Conservation (phyloP, 345 rosid genomes). For the Hypericum perforatum region DNA sequence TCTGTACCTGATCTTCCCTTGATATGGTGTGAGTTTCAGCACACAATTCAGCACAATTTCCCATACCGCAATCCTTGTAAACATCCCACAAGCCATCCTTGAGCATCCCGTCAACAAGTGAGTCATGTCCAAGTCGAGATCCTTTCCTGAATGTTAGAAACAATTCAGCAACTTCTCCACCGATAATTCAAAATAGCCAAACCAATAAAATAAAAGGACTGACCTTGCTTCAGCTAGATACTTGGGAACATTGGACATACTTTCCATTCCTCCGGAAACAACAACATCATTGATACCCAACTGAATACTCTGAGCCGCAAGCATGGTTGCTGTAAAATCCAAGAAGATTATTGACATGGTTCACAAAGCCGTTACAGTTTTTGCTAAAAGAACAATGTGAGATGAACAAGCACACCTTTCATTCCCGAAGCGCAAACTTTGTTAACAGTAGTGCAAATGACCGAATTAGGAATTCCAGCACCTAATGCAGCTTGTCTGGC, state of each 20-base stretch:
- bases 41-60: conserved; percentile 87
- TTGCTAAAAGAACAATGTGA: neutral
- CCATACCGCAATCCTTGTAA: conserved; percentile 85
- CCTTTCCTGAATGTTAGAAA: conserved; percentile 62
- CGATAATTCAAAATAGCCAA: conserved; percentile 1
- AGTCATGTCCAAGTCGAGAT: conserved; percentile 88
- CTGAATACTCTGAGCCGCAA: conserved; percentile 92
- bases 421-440: conserved; percentile 99
- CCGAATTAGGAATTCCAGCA: conserved; percentile 86
- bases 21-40: conserved; percentile 63
- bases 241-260: conserved; percentile 94
- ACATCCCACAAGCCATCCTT: conserved; percentile 99
- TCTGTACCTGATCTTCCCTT: conserved; percentile 78
- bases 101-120: conserved; percentile 88
- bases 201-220: conserved; percentile 1
- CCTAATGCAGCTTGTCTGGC: conserved; percentile 98
- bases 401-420: conserved; percentile 52
- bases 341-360: neutral
- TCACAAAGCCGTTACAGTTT: neutral
- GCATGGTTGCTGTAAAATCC: conserved; percentile 64
- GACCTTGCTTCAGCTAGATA: conserved; percentile 92
- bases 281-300: conserved; percentile 85
- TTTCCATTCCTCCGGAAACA: conserved; percentile 99
- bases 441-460: conserved; percentile 80
- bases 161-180: conserved; percentile 15